Conservation (phyloP, 2,329 filamentous ascomycete species). For the Cyphellophora attinorum region DNA sequence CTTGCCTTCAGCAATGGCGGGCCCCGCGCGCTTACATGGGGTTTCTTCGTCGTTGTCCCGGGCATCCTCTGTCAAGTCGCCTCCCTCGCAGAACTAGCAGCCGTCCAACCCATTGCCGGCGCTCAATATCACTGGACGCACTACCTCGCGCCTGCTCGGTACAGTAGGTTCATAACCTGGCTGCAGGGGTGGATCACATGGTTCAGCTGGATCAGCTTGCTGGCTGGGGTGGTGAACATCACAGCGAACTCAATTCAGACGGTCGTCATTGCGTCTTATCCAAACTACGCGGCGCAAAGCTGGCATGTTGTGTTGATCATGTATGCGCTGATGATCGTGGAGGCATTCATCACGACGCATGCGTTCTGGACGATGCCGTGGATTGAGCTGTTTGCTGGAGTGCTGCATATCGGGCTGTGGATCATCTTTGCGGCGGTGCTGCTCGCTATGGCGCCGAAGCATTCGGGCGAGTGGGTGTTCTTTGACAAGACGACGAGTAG, state of each 20-base stretch:
- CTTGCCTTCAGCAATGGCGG: constrained; percentile 24
- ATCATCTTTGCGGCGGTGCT: constrained; percentile 28
- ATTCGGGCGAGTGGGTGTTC: constrained; percentile 26
- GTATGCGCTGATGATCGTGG: constrained; percentile 24
- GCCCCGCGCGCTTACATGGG: constrained; percentile 23
- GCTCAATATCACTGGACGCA: constrained; percentile 36
- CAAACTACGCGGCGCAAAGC: constrained; percentile 22
- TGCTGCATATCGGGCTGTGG: constrained; percentile 26
- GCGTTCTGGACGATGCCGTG: constrained; percentile 30
- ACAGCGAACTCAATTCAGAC: constrained; percentile 26
- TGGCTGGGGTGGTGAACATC: constrained; percentile 25
- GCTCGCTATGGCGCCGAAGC: constrained; percentile 22
- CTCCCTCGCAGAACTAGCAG: constrained; percentile 31
- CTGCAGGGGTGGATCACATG: constrained; percentile 32
- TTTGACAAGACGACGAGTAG: constrained; percentile 17
- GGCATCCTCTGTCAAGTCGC: constrained; percentile 23
- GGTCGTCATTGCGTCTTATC: constrained; percentile 23
- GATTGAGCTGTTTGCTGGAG: constrained; percentile 28
- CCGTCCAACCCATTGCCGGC: constrained; percentile 31
- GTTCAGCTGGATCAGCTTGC: constrained; percentile 28
- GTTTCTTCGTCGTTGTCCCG: constrained; percentile 20
- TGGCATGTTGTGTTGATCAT: constrained; percentile 33
- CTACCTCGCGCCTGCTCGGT: constrained; percentile 21
- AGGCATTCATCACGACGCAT: constrained; percentile 19
- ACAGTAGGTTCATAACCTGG: constrained; percentile 25